Evolutionary conservation across 306 rosid genomes (phyloP), one percentile per base, ranked within the genome.

Genomic region (Lathyrus sativus): DNA sequence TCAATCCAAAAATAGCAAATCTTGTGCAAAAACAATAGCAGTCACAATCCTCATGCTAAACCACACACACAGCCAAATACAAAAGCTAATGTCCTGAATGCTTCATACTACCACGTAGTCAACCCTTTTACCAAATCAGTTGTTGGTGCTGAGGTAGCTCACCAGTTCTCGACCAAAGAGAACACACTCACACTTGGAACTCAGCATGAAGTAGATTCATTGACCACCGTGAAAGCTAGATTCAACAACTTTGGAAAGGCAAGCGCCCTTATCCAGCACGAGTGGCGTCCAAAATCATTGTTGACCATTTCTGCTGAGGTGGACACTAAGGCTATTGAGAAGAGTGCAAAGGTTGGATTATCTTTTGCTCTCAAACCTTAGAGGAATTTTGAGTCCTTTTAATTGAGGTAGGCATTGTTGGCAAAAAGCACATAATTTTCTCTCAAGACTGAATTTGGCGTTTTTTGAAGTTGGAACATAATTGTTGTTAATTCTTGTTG

Each of bases 231-330:
- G 57, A 91, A 91, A 74, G 90, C 87, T 24, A 86, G 96, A 0
- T 78, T 85, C 62, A 91, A 89, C 90, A 85, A 91, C 77, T 35
- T 42, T 1, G 98, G 98, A 62, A 84, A 72, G 80, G 91, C 80
- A 26, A 89, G 50, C 9, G 96, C 96, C 42, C 96, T 91, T 45
- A 79, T 91, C 79, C 98, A 89, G 90, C 96, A 91, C 0, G 91
- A 91, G 81, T 91, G 98, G 98, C 98, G 98, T 17, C 91, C 98
- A 53, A 91, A 79, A 13, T 91, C 98, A 11, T 79, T 84, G 65
- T 80, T 91, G 86, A 89, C 98, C 63, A 28, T 91, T 74, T 85
- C 96, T n/a, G 98, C 95, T 15, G 97, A 91, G 85, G 95, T 91
- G 19, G 97, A 91, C 81, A 83, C 96, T 9, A 84, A 81, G 83